phyloP scores from a whole-genome alignment of 23 red algal genomes.

The Gracilariopsis chorda region DNA sequence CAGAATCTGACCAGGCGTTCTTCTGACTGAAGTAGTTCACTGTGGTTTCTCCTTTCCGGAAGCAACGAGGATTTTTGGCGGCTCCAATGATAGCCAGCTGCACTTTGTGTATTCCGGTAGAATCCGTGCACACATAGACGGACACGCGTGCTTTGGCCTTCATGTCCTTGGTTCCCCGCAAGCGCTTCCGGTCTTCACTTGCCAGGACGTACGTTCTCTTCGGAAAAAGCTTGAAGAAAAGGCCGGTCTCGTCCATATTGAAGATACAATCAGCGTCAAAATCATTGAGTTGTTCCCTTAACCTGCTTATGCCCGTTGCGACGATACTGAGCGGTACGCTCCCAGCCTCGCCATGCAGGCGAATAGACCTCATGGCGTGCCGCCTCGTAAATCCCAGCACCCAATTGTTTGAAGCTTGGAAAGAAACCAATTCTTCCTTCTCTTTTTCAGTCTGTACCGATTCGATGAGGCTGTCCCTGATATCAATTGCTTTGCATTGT shows the following conservation, averaged over 20 bases:
- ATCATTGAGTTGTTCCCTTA: not conserved
- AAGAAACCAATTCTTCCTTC: no score
- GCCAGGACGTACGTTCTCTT: not conserved
- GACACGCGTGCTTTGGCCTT: constrained; percentile 8
- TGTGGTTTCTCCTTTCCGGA: not conserved
- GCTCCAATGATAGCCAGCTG: constrained; percentile 21
- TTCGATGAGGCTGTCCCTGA: no score
- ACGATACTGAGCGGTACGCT: not conserved
- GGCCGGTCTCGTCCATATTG: constrained; percentile 47
- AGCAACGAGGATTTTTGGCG: constrained; percentile 3
- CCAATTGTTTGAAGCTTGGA: constrained; percentile 27
- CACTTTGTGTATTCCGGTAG: constrained; percentile 3
- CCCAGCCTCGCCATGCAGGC: not conserved
- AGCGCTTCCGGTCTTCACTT: not conserved
- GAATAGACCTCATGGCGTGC: not conserved
- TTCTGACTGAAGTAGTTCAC: not conserved
- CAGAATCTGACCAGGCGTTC: not conserved
- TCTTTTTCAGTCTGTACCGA: no score
- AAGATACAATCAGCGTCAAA: constrained; percentile 36
- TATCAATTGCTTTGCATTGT: no score
- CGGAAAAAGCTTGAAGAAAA: constrained; percentile 29
- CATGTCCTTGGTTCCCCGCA: constrained; percentile 4
- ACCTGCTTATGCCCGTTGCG: not conserved
- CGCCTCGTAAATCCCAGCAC: not conserved
- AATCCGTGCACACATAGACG: constrained; percentile 25